Conservation (phyloP, 352 stramenopile species). For the Phytophthora nicotianae region DNA sequence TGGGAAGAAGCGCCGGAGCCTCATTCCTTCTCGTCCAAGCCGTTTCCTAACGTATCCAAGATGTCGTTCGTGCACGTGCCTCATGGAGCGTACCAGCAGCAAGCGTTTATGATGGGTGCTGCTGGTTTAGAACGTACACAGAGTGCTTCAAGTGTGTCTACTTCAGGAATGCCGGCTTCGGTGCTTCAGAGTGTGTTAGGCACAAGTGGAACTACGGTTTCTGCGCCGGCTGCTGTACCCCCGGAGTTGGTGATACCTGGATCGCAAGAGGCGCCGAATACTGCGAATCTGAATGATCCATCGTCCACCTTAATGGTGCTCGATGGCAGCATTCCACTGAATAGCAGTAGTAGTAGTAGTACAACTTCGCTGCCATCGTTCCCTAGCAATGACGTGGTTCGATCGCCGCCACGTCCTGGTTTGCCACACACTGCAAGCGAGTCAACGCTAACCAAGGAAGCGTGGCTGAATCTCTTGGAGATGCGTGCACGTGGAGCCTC, state of each 20-base stretch:
- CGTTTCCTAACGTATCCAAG: slow-evolving; percentile 81
- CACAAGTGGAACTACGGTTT: slow-evolving; percentile 17
- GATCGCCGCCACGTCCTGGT: slow-evolving; percentile 36
- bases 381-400: slow-evolving; percentile 31
- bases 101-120: slow-evolving; percentile 33
- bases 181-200: slow-evolving; percentile 27
- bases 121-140: slow-evolving; percentile 24
- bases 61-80: slow-evolving; percentile 66
- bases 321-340: slow-evolving; percentile 19
- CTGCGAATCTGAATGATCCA: slow-evolving; percentile 31
- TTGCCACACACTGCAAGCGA: slow-evolving; percentile 58
- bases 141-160: slow-evolving; percentile 27
- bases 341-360: slow-evolving; percentile 36
- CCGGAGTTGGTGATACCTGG: slow-evolving; percentile 15
- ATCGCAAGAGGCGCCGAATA: slow-evolving; percentile 27
- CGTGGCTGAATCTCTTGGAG: slow-evolving; percentile 46
- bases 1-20: slow-evolving; percentile 89
- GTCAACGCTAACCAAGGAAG: slow-evolving; percentile 45
- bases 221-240: slow-evolving; percentile 2
- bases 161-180: slow-evolving; percentile 16
- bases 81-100: slow-evolving; percentile 31
- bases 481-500: slow-evolving; percentile 65
- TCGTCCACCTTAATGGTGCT: slow-evolving; percentile 44
- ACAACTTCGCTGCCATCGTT: slow-evolving; percentile 25
- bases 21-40: slow-evolving; percentile 79